Base-by-base conservation (phyloP, 805 yeast genomes). In the Priceomyces carsonii region DNA sequence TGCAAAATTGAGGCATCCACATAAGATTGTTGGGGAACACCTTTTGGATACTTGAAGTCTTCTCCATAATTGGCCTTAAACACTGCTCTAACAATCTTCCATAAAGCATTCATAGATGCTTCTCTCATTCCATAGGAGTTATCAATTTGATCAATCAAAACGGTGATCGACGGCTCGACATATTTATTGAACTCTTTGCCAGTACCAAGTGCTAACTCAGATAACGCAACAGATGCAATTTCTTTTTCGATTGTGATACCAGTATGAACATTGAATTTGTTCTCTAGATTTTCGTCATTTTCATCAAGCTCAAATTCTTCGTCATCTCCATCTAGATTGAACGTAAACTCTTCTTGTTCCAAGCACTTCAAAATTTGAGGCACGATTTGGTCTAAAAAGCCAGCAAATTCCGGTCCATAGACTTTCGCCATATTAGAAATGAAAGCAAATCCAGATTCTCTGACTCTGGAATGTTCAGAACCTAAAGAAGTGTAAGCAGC, bases 241-340 rank as follows among this genome's bases (percentile, higher is more conserved):
- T 90, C 96, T 66, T 91, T 91, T 68, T 91, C 99, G 51, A 86
- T 83, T 47, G 97, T 87, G 51, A 93, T 79, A 71, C 96, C 97
- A 33, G 96, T 85, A 75, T 89, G 90, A 45, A 93, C 89, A 50
- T 86, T 83, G 63, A 87, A 71, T 43, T 84, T 83, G 52, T 83
- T 83, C 42, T 75, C 80, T 38, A 79, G 58, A 33, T 80, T 86
- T 39, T 79, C 87, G 31, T 74, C 80, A 37, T 71, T 77, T 17
- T 67, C 80, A 21, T 71, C 82, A 18, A 29, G 33, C 32, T 66
- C 77, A 26, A 66, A 75, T 7, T 54, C 72, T 12, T 66, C 79
- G 17, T 63, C 77, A 4, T 52, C 63, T 6, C 47, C 64, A 40
- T 76, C 83, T 35, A 67, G 63, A 55, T 79, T 73, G 51, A 84